A percentile compares a stretch with the other conserved stretches of the same genome.
Conservation (phyloP, 257 asterid genomes). For the Nyctanthes arbortristis region DNA sequence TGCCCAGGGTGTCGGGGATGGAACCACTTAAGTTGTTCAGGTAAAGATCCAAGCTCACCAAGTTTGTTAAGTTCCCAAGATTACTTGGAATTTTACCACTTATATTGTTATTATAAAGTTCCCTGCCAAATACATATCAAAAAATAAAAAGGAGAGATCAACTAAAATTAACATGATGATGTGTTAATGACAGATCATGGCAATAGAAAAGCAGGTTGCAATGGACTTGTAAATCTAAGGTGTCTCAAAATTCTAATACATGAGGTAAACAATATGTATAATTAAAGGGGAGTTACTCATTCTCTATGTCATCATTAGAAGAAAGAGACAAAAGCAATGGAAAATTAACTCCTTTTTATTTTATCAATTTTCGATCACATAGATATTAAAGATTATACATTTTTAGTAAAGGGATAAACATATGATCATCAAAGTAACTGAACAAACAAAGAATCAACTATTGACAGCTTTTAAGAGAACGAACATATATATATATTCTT, state of each 20-base stretch:
- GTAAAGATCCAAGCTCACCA: constrained; percentile 98
- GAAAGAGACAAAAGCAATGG: not conserved
- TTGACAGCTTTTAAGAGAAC: not conserved
- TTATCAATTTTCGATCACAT: not conserved
- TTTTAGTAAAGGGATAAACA: not conserved
- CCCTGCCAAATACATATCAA: constrained; percentile 49
- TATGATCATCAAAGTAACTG: not conserved
- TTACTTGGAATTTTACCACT: constrained; percentile 77
- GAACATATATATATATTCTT: not conserved
- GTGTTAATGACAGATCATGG: not conserved
- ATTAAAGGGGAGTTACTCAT: not conserved
- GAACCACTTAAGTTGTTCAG: constrained; percentile 65
- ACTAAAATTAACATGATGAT: constrained; percentile 7
- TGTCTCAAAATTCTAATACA: not conserved
- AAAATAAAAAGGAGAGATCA: constrained; percentile 10
- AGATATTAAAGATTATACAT: not conserved
- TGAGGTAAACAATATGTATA: not conserved
- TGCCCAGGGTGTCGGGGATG: constrained; percentile 73
- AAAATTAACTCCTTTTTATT: not conserved
- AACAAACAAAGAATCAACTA: not conserved
- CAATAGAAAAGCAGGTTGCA: not conserved
- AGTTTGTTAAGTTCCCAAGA: constrained; percentile 77
- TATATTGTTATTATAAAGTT: constrained; percentile 87
- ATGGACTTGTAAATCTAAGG: not conserved
- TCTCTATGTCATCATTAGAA: not conserved